Evolutionary conservation across 805 yeast species (phyloP).

Genomic region (Saturnispora besseyi): DNA sequence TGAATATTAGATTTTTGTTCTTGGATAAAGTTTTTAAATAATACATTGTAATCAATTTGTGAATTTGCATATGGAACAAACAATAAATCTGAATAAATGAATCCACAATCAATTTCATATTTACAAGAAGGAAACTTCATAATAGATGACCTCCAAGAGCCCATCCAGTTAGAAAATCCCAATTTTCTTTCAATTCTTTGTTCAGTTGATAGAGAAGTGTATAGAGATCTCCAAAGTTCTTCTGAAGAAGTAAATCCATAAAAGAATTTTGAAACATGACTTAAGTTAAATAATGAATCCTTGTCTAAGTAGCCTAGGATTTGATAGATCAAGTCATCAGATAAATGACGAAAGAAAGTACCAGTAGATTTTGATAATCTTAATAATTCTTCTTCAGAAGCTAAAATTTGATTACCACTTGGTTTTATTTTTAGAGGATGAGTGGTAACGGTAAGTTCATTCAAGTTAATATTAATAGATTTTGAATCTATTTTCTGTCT

Average conservation of each 20-base stretch:
- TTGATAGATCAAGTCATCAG: slow-evolving; percentile 57
- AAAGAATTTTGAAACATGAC: slow-evolving; percentile 54
- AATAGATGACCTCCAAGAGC: slow-evolving; percentile 71
- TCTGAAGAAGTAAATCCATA: slow-evolving; percentile 71
- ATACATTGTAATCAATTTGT: slow-evolving; percentile 47
- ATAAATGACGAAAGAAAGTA: slow-evolving; percentile 33
- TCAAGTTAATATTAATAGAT: not conserved
- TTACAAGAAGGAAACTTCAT: slow-evolving; percentile 27
- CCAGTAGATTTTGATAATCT: slow-evolving; percentile 41
- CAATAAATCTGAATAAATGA: slow-evolving; percentile 66
- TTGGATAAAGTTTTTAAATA: slow-evolving; percentile 40
- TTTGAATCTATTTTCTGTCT: not conserved
- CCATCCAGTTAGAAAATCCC: slow-evolving; percentile 45
- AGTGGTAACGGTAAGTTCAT: slow-evolving; percentile 24
- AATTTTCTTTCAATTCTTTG: slow-evolving; percentile 1
- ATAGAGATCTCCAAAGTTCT: slow-evolving; percentile 68
- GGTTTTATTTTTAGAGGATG: slow-evolving; percentile 76
- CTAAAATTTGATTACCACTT: slow-evolving; percentile 45
- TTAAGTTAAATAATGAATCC: slow-evolving; percentile 39
- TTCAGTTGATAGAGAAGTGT: slow-evolving; percentile 24
- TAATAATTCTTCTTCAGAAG: slow-evolving; percentile 14
- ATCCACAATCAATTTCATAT: slow-evolving; percentile 31
- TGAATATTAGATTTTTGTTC: slow-evolving; percentile 30
- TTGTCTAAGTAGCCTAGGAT: slow-evolving; percentile 43
- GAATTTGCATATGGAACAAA: slow-evolving; percentile 81